Percentiles rank a stretch among this genome's conserved stretches.
Conservation (phyloP, 1,139 yeast species). For the Hyphopichia khmerensis region DNA sequence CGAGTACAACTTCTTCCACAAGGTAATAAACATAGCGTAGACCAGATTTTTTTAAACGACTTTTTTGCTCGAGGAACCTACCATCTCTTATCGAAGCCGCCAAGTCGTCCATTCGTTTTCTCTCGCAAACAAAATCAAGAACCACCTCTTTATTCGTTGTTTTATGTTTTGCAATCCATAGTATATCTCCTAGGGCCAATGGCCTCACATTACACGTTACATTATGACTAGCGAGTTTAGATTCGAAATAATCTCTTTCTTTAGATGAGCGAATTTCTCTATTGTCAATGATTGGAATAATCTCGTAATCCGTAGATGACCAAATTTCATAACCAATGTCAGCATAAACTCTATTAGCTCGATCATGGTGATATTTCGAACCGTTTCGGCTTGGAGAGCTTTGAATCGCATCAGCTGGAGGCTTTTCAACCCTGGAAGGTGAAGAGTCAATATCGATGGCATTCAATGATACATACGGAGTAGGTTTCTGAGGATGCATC, state of each 20-base stretch:
- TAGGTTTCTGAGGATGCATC: too few relatives aligned
- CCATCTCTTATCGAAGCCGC: constrained; percentile 84
- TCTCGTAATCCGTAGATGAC: constrained; percentile 46
- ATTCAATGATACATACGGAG: too few relatives aligned
- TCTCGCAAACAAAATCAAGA: constrained; percentile 77
- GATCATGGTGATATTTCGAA: constrained; percentile 19
- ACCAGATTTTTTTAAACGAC: constrained; percentile 67
- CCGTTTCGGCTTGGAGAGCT: neutral
- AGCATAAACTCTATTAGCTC: constrained; percentile 16
- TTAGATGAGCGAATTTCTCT: constrained; percentile 68
- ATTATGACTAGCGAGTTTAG: constrained; percentile 50
- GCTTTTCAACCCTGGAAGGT: too few relatives aligned
- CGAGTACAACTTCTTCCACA: constrained; percentile 58
- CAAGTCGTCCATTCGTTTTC: constrained; percentile 87
- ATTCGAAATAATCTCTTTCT: constrained; percentile 65
- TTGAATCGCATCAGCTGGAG: too few relatives aligned
- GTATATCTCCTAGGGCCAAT: constrained; percentile 79
- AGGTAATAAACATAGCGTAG: constrained; percentile 69
- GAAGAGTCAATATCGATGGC: too few relatives aligned
- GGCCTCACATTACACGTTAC: constrained; percentile 55
- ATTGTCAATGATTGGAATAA: constrained; percentile 71
- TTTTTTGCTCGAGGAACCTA: constrained; percentile 81
- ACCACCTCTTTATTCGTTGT: constrained; percentile 61
- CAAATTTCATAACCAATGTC: constrained; percentile 37
- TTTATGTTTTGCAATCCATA: constrained; percentile 81